These are phyloP conservation scores for Vaccinium myrtillus DNA, from an alignment of 148 eudicot genomes.

Conservation along the genomic window DNA sequence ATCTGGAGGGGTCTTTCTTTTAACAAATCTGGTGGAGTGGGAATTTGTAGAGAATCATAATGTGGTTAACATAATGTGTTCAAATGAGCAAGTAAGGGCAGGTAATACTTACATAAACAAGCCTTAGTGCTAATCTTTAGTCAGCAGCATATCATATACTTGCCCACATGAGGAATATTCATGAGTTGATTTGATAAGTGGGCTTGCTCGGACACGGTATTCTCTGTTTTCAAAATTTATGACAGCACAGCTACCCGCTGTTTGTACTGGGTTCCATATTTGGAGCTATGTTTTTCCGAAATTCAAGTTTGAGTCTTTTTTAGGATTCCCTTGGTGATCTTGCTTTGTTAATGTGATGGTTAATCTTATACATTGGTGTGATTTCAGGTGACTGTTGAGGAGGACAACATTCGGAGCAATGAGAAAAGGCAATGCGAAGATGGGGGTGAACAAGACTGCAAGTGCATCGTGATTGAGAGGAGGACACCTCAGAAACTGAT, in stretches of 20 bases:
- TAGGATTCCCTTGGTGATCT: too few species aligned
- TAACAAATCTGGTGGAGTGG: not conserved
- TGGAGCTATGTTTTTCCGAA: too few species aligned
- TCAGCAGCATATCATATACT: conserved; percentile 15
- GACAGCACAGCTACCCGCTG: not conserved
- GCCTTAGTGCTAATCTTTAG: conserved; percentile 10
- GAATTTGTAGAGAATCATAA: not conserved
- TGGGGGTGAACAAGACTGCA: too few species aligned
- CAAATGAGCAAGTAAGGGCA: conserved; percentile 6
- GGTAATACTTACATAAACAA: not conserved
- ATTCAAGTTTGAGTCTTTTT: too few species aligned
- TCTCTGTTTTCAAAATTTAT: not conserved
- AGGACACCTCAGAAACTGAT: too few species aligned
- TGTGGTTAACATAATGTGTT: not conserved
- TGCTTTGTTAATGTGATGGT: too few species aligned
- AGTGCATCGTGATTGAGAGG: too few species aligned
- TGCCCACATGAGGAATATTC: not conserved
- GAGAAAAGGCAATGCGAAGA: too few species aligned
- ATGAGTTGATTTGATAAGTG: not conserved
- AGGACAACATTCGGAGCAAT: too few species aligned
- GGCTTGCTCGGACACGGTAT: not conserved
- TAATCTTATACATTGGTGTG: too few species aligned
- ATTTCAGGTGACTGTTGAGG: too few species aligned
- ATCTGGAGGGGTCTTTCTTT: not conserved
- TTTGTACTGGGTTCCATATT: not conserved